These are phyloP conservation scores for Paramecium bursaria DNA, from an alignment of 73 alveolate species.

Conservation along the genomic window DNA sequence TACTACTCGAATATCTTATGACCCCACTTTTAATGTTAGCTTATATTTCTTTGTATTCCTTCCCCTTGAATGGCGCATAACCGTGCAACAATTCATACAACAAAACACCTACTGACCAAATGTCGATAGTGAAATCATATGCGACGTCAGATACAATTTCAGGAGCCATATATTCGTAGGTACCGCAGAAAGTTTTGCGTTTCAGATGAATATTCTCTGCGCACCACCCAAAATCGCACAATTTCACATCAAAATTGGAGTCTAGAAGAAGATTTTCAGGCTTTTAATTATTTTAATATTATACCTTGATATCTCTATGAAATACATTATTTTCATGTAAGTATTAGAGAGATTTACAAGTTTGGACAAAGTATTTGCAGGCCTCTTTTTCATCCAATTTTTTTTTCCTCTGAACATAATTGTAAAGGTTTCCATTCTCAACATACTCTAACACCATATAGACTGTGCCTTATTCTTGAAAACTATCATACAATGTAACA, in stretches of 20 bases:
- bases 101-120: conserved; percentile 85
- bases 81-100: conserved; percentile 87
- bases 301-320: conserved; percentile 71
- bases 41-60: conserved; percentile 76
- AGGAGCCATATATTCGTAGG: conserved; percentile 75
- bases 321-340: conserved; percentile 61
- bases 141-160: conserved; percentile 82
- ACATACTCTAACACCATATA: conserved; percentile 68
- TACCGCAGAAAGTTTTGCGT: conserved; percentile 70
- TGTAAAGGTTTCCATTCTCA: conserved; percentile 71
- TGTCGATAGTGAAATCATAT: conserved; percentile 82
- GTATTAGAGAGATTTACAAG: conserved; percentile 66
- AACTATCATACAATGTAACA: conserved; percentile 60
- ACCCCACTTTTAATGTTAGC: conserved; percentile 76
- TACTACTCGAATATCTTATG: conserved; percentile 69
- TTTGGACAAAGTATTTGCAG: conserved; percentile 63
- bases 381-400: conserved; percentile 70
- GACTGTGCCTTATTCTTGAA: conserved; percentile 62
- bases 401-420: conserved; percentile 50
- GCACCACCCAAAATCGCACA: conserved; percentile 90
- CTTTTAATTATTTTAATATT: conserved; percentile 52
- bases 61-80: conserved; percentile 86
- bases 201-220: conserved; percentile 72
- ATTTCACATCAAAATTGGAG: conserved; percentile 73
- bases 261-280: conserved; percentile 86